Percentiles rank a stretch among this genome's conserved stretches.
Conservation (phyloP, 192 early-diverging fungal genomes). For the Gigaspora rosea region DNA sequence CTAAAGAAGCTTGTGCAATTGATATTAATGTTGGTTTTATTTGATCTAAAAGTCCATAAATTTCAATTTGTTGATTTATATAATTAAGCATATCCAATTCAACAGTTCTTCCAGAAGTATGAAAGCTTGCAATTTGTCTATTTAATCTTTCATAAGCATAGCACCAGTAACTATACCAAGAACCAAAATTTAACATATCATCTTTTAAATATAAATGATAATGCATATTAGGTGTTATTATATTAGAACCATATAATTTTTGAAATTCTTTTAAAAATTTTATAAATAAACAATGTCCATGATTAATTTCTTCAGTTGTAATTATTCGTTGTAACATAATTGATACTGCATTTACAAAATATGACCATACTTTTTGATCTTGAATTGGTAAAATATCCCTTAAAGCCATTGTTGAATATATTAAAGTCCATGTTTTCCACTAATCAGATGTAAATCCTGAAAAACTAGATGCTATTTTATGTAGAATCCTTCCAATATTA, state of each 20-base stretch:
- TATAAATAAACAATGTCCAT: not conserved
- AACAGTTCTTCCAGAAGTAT: not conserved
- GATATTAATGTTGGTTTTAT: not conserved
- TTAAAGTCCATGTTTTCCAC: not conserved
- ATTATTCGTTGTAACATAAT: not conserved
- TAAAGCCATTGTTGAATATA: not conserved
- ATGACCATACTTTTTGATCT: not conserved
- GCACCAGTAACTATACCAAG: not conserved
- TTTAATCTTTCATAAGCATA: not conserved
- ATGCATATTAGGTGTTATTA: not conserved
- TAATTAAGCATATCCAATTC: not conserved
- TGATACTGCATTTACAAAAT: not conserved
- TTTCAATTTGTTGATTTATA: not conserved
- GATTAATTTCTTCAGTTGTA: not conserved
- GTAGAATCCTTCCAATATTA: not conserved
- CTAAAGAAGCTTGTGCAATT: not conserved
- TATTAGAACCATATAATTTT: not conserved
- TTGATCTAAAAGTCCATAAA: not conserved
- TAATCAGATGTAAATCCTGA: not conserved
- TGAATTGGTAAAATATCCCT: not conserved
- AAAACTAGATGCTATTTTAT: not conserved
- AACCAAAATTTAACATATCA: not conserved
- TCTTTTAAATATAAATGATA: slow-evolving; percentile 3
- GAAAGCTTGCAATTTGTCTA: not conserved
- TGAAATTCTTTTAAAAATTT: not conserved